Conservation (phyloP, 1,139 yeast species). For the Saccharomyces hybrid region DNA sequence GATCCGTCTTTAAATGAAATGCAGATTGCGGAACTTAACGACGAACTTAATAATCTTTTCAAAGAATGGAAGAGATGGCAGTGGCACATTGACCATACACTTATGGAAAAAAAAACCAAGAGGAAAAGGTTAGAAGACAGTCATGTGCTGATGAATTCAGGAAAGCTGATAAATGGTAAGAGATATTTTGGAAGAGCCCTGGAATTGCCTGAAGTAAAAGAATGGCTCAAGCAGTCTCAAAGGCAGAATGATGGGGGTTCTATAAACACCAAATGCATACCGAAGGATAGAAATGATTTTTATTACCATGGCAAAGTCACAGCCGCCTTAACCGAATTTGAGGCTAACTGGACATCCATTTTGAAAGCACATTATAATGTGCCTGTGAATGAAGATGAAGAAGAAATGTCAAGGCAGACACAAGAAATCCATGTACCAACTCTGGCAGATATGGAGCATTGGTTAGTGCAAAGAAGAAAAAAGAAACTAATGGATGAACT, state of each 20-base stretch:
- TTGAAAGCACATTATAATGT: constrained; percentile 4
- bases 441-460: background rate
- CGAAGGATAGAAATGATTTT: constrained; percentile 4
- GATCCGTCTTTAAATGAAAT: constrained; percentile 52
- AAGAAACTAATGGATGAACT: constrained; percentile 2
- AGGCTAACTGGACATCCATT: constrained; percentile 9
- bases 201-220: constrained; percentile 68
- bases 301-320: constrained; percentile 6
- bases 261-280: constrained; percentile 8
- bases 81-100: constrained; percentile 46
- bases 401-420: background rate
- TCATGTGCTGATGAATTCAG: constrained; percentile 19
- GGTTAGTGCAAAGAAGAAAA: constrained; percentile 3
- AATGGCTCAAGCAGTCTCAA: constrained; percentile 36
- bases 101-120: constrained; percentile 20
- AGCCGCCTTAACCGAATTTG: constrained; percentile 6
- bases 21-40: constrained; percentile 68
- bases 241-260: constrained; percentile 15
- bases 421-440: background rate
- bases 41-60: constrained; percentile 60
- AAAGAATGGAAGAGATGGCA: constrained; percentile 75
- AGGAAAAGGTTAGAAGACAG: constrained; percentile 49
- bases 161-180: constrained; percentile 37
- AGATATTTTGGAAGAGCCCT: constrained; percentile 79
- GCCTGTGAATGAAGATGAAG: background rate